Evolutionary conservation across 139 green algal genomes (phyloP), one percentile per base, ranked within the genome.

Genomic region (Microglena sp.): DNA sequence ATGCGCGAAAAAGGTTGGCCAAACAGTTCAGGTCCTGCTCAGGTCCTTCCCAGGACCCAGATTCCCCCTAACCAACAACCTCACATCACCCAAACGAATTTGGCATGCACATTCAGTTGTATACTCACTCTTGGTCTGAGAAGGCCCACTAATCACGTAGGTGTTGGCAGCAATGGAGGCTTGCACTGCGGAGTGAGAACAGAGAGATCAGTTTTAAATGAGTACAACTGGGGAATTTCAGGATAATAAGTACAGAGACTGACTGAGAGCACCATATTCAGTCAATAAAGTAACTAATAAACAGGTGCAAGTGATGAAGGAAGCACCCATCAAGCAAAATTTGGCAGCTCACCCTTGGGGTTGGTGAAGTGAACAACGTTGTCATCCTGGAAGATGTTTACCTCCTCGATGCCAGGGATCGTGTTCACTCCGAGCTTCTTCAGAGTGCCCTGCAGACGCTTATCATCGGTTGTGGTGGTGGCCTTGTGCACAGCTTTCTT

Each of bases 401-500:
- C 94, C 79, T 99, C 94, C 81, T 99, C 94, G 64, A 99, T 99
- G 68, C 91, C 94, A 31, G 93, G 92, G 63, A 99, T 98, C 58
- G 87, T 93, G 82, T 97, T 99, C 53, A 99, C 92, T n/a, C 92
- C 93, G 31, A 98, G 76, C n/a, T 92, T 77, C 83, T 99, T 99
- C 3, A 99, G 82, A 1, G 90, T 96, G 83, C 79, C 91, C 72
- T 99, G 92, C 53, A 99, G 78, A 45, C 87, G 77, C 84, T 98
- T 99, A 79, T 99, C 94, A 73, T 98, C 93, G 33, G 89, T 96
- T 33, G 83, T 82, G 2, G 83, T 90, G 6, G 91, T 92, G n/a
- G n/a, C n/a, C 82, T 99, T 99, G 86, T 98, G 94, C 59, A 96
- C 86, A 3, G 89, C 89, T 81, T 99, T 99, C 90, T 99, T 99